Conservation (phyloP, 2,329 filamentous ascomycete genomes). For the Monilinia fructigena region DNA sequence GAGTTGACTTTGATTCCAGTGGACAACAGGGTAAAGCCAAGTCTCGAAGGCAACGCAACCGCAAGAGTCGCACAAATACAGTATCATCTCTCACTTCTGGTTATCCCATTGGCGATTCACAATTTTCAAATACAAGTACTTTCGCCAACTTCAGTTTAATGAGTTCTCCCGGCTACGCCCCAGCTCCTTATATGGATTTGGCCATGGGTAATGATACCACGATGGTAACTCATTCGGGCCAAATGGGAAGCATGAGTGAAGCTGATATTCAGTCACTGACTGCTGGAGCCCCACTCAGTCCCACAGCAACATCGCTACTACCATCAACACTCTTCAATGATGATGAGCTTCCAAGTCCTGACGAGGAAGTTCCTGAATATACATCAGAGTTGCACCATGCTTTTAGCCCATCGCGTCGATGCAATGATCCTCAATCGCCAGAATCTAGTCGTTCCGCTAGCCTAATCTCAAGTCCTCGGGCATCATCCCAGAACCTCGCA, state of each 20-base stretch:
- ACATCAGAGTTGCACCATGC: conserved; percentile 40
- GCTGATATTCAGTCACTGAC: conserved; percentile 61
- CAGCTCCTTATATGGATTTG: conserved; percentile 47
- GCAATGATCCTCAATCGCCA: conserved; percentile 57
- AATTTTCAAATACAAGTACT: conserved; percentile 42
- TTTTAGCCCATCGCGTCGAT: conserved; percentile 42
- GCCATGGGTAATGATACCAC: conserved; percentile 36
- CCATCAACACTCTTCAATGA: conserved; percentile 66
- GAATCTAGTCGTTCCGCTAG: conserved; percentile 56
- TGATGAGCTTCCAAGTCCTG: conserved; percentile 53
- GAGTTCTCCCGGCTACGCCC: conserved; percentile 49
- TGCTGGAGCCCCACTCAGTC: conserved; percentile 70
- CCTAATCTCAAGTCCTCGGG: conserved; percentile 60
- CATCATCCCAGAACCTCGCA: conserved; percentile 57
- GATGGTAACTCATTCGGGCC: conserved; percentile 38
- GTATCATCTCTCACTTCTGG: conserved; percentile 37
- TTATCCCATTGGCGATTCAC: conserved; percentile 38
- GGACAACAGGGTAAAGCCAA: conserved; percentile 39
- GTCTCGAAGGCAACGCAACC: conserved; percentile 42
- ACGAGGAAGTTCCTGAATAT: conserved; percentile 33
- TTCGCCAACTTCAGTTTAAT: conserved; percentile 46
- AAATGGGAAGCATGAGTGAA: conserved; percentile 53
- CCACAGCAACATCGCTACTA: conserved; percentile 70
- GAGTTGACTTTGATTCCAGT: conserved; percentile 39
- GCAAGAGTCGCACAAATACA: conserved; percentile 44